These are phyloP conservation scores for Teunomyces atbi DNA, from an alignment of 805 yeast species.

Conservation along the genomic window DNA sequence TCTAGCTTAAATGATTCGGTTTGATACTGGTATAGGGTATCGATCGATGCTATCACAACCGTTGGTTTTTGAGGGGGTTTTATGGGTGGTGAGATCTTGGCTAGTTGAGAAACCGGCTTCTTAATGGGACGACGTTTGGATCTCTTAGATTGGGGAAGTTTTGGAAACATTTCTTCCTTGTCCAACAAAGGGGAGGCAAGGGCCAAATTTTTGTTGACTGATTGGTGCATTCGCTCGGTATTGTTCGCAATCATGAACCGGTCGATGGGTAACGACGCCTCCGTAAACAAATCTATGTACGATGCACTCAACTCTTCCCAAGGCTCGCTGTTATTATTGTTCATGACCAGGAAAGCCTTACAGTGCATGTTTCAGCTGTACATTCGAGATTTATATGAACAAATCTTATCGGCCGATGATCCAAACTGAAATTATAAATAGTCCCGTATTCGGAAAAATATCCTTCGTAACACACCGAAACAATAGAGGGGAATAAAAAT, in stretches of 20 bases:
- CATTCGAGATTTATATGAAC: not conserved
- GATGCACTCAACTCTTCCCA: constrained; percentile 4
- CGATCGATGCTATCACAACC: constrained; percentile 22
- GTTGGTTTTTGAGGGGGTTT: constrained; percentile 24
- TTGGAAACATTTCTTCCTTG: constrained; percentile 4
- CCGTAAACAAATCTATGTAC: not conserved
- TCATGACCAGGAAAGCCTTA: not conserved
- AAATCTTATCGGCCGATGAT: not conserved
- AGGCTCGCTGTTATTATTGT: not conserved
- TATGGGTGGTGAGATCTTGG: constrained; percentile 6
- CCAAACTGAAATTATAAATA: not conserved
- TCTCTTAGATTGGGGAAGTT: not conserved
- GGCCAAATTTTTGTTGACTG: constrained; percentile 12
- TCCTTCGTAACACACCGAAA: not conserved
- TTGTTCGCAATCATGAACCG: not conserved
- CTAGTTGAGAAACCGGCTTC: not conserved
- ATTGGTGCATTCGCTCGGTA: constrained; percentile 6
- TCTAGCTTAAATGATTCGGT: not conserved
- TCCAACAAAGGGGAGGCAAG: constrained; percentile 26
- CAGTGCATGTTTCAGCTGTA: not conserved
- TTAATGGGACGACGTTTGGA: constrained; percentile 2
- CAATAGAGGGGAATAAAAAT: constrained; percentile 2
- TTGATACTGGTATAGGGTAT: constrained; percentile 13
- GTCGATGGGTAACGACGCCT: not conserved
- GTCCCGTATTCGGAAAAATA: constrained; percentile 2